Evolutionary conservation across 805 yeast genomes (phyloP).

Genomic region (Ogataea dorogensis): DNA sequence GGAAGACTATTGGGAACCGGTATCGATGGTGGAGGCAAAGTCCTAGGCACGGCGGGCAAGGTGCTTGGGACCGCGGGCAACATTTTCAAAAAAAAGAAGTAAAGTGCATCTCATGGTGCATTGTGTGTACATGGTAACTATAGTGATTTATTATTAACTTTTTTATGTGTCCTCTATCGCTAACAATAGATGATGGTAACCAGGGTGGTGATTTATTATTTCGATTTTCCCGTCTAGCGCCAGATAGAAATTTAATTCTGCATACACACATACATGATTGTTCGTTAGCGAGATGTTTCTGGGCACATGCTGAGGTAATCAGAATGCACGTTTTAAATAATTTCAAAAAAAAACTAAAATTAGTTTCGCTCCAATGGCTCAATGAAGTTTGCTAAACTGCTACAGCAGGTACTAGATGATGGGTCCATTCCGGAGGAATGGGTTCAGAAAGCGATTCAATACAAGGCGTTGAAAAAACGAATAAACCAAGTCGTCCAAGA

Average conservation of each 20-base stretch:
- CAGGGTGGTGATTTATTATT: too few relatives aligned
- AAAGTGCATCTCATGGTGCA: too few relatives aligned
- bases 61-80: constrained; percentile 47
- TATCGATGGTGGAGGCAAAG: constrained; percentile 40
- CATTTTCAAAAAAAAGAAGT: constrained; percentile 31
- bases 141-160: too few relatives aligned
- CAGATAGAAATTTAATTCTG: too few relatives aligned
- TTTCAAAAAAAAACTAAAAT: constrained; percentile 1
- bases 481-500: constrained; percentile 65
- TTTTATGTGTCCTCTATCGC: too few relatives aligned
- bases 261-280: too few relatives aligned
- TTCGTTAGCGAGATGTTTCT: too few relatives aligned
- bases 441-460: constrained; percentile 67
- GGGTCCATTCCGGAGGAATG: constrained; percentile 66
- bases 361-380: constrained; percentile 1
- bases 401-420: constrained; percentile 63
- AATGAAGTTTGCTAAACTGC: constrained; percentile 77
- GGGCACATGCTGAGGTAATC: constrained; percentile 1
- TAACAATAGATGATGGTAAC: too few relatives aligned
- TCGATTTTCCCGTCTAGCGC: too few relatives aligned
- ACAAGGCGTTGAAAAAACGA: constrained; percentile 66
- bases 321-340: constrained; percentile 5
- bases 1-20: constrained; percentile 45
- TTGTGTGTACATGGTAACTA: too few relatives aligned
- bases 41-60: constrained; percentile 51